Evolutionary conservation across 2,329 filamentous ascomycete species (phyloP).

Genomic region (Tolypocladium endophyticum): DNA sequence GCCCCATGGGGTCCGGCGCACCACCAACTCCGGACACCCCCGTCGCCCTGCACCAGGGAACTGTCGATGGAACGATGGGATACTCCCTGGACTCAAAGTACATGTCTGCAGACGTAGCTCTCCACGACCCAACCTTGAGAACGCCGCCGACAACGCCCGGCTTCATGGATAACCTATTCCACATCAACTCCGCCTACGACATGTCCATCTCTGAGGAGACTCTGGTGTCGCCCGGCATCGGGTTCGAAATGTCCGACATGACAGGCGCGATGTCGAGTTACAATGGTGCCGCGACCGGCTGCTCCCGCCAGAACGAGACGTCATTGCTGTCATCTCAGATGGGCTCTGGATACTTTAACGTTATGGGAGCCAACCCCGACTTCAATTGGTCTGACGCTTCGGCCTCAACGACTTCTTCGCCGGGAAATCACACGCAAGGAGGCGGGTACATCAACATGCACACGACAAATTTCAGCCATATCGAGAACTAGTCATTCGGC

Average conservation of each 20-base stretch:
- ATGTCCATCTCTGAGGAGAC: conserved; percentile 34
- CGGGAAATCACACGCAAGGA: conserved; percentile 17
- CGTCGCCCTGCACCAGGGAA: conserved; percentile 23
- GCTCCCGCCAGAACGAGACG: conserved; percentile 31
- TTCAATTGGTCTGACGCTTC: conserved; percentile 41
- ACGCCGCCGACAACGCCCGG: conserved; percentile 45
- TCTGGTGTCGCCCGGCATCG: conserved; percentile 35
- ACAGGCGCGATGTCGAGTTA: conserved; percentile 33
- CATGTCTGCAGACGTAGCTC: conserved; percentile 14
- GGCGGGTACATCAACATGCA: conserved; percentile 27
- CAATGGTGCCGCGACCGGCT: conserved; percentile 25
- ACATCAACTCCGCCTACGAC: conserved; percentile 28
- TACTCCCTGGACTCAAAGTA: conserved; percentile 20
- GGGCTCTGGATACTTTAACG: conserved; percentile 28
- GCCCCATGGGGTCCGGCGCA: conserved; percentile 28
- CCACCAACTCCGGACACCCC: conserved; percentile 41
- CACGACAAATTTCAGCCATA: conserved; percentile 12
- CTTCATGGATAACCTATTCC: conserved; percentile 29
- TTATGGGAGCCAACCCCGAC: conserved; percentile 29
- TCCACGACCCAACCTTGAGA: conserved; percentile 34
- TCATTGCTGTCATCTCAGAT: conserved; percentile 34
- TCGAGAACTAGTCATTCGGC: not conserved
- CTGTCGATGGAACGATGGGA: conserved; percentile 28
- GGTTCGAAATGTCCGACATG: conserved; percentile 32
- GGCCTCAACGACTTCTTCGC: conserved; percentile 21